Evolutionary conservation across 768 basidiomycete genomes (phyloP).

Genomic region (Mycena floridula): DNA sequence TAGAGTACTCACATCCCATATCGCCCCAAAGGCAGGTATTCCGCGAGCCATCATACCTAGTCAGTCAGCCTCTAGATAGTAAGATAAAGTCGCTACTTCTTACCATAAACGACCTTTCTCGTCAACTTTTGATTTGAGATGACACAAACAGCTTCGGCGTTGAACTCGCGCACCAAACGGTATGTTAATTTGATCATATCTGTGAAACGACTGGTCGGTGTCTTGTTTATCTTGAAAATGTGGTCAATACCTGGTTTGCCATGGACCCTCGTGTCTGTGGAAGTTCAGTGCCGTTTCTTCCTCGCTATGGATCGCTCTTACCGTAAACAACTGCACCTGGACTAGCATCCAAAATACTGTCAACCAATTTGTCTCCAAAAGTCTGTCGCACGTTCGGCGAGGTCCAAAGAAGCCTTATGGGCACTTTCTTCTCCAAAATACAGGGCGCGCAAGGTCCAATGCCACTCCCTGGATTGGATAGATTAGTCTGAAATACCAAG

Average conservation of each 20-base stretch:
- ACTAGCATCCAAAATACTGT: slow-evolving; percentile 43
- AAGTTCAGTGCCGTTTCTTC: not conserved
- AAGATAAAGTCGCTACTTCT: too few species aligned
- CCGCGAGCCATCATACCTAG: slow-evolving; percentile 53
- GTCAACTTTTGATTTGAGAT: slow-evolving; percentile 57
- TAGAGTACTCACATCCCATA: too few species aligned
- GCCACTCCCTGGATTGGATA: too few species aligned
- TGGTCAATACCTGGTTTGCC: too few species aligned
- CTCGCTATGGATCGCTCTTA: slow-evolving; percentile 24
- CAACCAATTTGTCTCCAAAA: slow-evolving; percentile 56
- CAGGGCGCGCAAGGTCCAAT: slow-evolving; percentile 58
- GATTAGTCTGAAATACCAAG: slow-evolving; percentile 13
- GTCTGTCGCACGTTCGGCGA: slow-evolving; percentile 55
- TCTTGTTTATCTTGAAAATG: too few species aligned
- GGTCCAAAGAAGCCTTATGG: slow-evolving; percentile 56
- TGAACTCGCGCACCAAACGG: slow-evolving; percentile 39
- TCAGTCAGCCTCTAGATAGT: too few species aligned
- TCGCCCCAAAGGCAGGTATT: slow-evolving; percentile 57
- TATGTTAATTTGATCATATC: slow-evolving; percentile 44
- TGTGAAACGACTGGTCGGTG: too few species aligned
- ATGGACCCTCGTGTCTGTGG: slow-evolving; percentile 34
- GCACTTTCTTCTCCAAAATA: slow-evolving; percentile 43
- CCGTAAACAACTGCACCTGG: slow-evolving; percentile 56
- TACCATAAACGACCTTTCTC: slow-evolving; percentile 51
- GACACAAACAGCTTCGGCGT: slow-evolving; percentile 49